Evolutionary conservation across 495 filamentous ascomycete species (phyloP), one percentile per base, ranked within the genome.

Genomic region (Neurospora hispaniola): DNA sequence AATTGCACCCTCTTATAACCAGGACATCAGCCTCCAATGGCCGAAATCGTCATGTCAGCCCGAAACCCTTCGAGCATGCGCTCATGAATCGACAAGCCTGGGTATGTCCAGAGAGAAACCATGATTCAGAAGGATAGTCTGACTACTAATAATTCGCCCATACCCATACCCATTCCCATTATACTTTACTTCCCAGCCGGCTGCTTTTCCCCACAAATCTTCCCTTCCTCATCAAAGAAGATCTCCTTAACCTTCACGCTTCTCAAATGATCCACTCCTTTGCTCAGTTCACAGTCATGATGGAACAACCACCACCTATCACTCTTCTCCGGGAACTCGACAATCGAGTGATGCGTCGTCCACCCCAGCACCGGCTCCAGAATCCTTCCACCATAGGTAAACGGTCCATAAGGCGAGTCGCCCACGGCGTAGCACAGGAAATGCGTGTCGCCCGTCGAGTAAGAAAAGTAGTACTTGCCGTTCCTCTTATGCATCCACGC

Each of bases 271-370:
- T 89, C 86, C 48, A 90, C 86, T 3, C 89, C 90, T 9, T 79
- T 76, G 27, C 86, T 89, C 35, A 92, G 77, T 78, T 87, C 85
- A 75, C 88, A 88, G 82, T 93, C 91, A 77, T 93, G 91, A 80
- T 92, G 88, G 77, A 93, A 93, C 71, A 93, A 75, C 79, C 85
- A 92, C 91, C 90, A 92, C 71, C 84, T 84, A 5, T 85, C 90
- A 14, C 27, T 66, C 31, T 38, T 38, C 54, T 31, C 23, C 81
- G 86, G 75, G 76, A 89, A 91, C 84, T 93, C 90, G 39, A 88
- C 89, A 76, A 93, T 90, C n/a, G 88, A 90, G 81, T 92, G 91
- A 82, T 93, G 90, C 71, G 91, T 93, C 66, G 91, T 93, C 91
- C 91, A 93, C 6, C 91, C 91, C 4, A 90, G 76, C 73, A 93